Conservation (phyloP, 2,329 filamentous ascomycete genomes). For the Alternaria panax region DNA sequence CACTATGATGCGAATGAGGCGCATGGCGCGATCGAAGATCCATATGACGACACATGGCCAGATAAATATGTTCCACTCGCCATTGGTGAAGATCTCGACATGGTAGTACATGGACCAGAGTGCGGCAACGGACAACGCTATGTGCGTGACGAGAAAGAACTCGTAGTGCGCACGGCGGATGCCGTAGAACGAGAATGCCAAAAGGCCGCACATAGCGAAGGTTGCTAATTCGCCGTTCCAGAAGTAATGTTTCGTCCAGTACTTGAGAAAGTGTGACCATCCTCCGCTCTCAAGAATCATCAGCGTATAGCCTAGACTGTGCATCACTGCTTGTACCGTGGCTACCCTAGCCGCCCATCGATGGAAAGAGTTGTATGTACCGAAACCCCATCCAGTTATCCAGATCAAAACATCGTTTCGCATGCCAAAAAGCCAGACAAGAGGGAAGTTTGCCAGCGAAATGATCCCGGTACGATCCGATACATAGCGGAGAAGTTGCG, state of each 20-base stretch:
- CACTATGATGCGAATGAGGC: constrained; percentile 54
- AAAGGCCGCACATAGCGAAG: constrained; percentile 54
- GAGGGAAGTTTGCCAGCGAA: constrained; percentile 68
- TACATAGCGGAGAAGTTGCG: constrained; percentile 62
- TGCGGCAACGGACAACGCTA: constrained; percentile 52
- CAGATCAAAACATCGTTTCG: constrained; percentile 72
- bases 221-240: constrained; percentile 58
- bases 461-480: constrained; percentile 71
- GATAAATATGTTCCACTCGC: constrained; percentile 59
- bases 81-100: constrained; percentile 59
- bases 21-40: constrained; percentile 58
- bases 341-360: constrained; percentile 70
- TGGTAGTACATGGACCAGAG: constrained; percentile 62
- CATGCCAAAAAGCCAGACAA: constrained; percentile 72
- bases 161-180: constrained; percentile 60
- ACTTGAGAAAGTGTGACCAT: constrained; percentile 49
- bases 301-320: constrained; percentile 67
- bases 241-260: constrained; percentile 58
- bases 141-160: constrained; percentile 54
- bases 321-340: constrained; percentile 67
- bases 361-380: constrained; percentile 72
- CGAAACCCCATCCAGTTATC: constrained; percentile 73
- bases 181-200: constrained; percentile 60
- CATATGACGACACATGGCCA: constrained; percentile 61
- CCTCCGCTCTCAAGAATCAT: constrained; percentile 50